Percentiles rank a stretch among this genome's conserved stretches.
These are phyloP conservation scores for Mycena vulgaris DNA, from an alignment of 768 basidiomycete species.

Conservation along the genomic window DNA sequence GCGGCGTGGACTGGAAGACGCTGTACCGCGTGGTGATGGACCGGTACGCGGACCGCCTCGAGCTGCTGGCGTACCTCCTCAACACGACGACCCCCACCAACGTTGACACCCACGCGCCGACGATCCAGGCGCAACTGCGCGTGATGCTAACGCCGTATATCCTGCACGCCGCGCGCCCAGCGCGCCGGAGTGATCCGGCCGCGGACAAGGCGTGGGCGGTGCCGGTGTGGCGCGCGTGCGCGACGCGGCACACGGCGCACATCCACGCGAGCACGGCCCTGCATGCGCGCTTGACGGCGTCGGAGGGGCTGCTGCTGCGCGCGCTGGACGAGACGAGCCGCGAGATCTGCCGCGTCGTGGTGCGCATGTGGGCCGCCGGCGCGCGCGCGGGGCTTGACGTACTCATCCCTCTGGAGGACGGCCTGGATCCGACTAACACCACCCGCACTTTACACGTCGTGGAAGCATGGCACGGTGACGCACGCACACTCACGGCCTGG, in stretches of 20 bases:
- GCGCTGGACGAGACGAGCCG: constrained; percentile 32
- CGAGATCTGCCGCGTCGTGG: constrained; percentile 31
- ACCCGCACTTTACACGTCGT: neutral
- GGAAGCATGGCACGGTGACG: neutral
- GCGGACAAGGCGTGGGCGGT: constrained; percentile 45
- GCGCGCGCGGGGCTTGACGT: constrained; percentile 19
- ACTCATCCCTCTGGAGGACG: constrained; percentile 6
- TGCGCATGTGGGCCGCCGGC: constrained; percentile 23
- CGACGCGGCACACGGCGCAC: constrained; percentile 33
- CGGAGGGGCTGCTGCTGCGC: constrained; percentile 47
- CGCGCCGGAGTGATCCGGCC: neutral
- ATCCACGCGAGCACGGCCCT: neutral
- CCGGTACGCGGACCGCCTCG: constrained; percentile 51
- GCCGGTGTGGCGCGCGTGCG: constrained; percentile 49
- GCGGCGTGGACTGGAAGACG: constrained; percentile 53
- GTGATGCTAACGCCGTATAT: constrained; percentile 32
- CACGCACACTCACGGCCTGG: neutral
- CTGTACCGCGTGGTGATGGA: constrained; percentile 49
- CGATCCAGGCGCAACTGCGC: constrained; percentile 24
- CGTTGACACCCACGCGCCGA: neutral
- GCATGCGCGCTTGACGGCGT: constrained; percentile 40
- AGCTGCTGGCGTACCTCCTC: constrained; percentile 44
- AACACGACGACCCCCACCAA: neutral
- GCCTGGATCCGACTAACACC: too few relatives aligned
- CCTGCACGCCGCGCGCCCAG: constrained; percentile 5